Conservation (phyloP, 2,329 filamentous ascomycete genomes). For the Fusarium sp. region DNA sequence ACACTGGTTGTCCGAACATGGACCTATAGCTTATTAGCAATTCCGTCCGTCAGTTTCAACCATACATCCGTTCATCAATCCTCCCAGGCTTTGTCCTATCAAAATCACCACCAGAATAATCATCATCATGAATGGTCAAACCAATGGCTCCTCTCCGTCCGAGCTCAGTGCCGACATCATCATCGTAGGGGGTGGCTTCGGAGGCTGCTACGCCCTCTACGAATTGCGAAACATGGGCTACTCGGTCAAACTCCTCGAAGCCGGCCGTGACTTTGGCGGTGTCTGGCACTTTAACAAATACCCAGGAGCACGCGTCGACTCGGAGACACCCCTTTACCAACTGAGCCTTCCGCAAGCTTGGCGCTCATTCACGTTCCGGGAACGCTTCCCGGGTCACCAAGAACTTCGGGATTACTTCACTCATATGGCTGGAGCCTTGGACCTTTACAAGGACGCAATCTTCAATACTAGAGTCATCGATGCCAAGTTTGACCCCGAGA, state of each 20-base stretch:
- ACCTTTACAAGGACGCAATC: background rate
- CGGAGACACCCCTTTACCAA: slow-evolving; percentile 27
- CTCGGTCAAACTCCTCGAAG: slow-evolving; percentile 22
- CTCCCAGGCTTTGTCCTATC: no score
- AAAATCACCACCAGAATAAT: no score
- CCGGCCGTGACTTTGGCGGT: slow-evolving; percentile 33
- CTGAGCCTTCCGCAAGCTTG: slow-evolving; percentile 9
- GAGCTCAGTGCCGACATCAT: slow-evolving; percentile 11
- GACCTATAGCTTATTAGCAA: background rate
- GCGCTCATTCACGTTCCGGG: slow-evolving; percentile 7
- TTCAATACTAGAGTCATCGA: background rate
- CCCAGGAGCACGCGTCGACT: slow-evolving; percentile 32
- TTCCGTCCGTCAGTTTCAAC: background rate
- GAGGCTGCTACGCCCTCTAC: slow-evolving; percentile 23
- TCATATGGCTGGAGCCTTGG: background rate
- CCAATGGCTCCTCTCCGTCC: background rate
- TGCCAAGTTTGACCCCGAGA: background rate
- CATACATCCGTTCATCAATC: background rate
- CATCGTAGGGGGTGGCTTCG: slow-evolving; percentile 33
- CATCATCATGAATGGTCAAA: background rate
- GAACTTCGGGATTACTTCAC: slow-evolving; percentile 13
- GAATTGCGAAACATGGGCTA: slow-evolving; percentile 24
- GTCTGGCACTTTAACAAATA: slow-evolving; percentile 40
- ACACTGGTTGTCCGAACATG: background rate
- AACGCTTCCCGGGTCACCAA: slow-evolving; percentile 22